Conservation (phyloP, 495 filamentous ascomycete genomes). For the Arthonia radiata region DNA sequence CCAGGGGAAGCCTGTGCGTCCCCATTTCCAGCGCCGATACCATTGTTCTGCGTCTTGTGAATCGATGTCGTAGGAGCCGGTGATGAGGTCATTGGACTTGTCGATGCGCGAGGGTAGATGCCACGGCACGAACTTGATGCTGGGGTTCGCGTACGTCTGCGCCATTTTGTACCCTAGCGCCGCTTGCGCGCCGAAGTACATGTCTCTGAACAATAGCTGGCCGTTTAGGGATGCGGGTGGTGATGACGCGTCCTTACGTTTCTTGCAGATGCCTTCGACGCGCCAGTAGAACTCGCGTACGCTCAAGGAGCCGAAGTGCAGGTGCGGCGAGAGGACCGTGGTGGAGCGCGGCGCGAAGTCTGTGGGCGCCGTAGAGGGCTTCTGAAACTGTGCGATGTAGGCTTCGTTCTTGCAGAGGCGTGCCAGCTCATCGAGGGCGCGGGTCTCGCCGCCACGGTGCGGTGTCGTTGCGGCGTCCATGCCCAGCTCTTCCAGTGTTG, state of each 20-base stretch:
- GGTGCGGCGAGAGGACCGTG: conserved; percentile 39
- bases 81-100: conserved; percentile 15
- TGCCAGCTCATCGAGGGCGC: conserved; percentile 25
- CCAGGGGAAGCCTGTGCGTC: conserved; percentile 44
- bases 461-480: conserved; percentile 29
- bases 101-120: conserved; percentile 33
- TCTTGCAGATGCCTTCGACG: conserved; percentile 27
- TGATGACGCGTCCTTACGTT: conserved; percentile 17
- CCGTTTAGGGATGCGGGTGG: conserved; percentile 38
- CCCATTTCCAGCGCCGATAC: conserved; percentile 39
- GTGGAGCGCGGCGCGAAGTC: conserved; percentile 42
- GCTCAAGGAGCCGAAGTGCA: conserved; percentile 43
- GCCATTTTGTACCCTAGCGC: conserved; percentile 29
- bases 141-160: conserved; percentile 30
- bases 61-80: conserved; percentile 29
- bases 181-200: conserved; percentile 54
- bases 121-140: conserved; percentile 45
- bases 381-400: conserved; percentile 42
- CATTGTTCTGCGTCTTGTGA: conserved; percentile 27
- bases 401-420: conserved; percentile 27
- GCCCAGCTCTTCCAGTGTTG: conserved; percentile 36
- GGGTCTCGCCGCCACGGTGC: conserved; percentile 31
- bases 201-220: conserved; percentile 47
- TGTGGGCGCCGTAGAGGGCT: conserved; percentile 44
- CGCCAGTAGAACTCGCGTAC: conserved; percentile 43